Evolutionary conservation across 768 basidiomycete species (phyloP).

Genomic region (Tulasnella sp.): DNA sequence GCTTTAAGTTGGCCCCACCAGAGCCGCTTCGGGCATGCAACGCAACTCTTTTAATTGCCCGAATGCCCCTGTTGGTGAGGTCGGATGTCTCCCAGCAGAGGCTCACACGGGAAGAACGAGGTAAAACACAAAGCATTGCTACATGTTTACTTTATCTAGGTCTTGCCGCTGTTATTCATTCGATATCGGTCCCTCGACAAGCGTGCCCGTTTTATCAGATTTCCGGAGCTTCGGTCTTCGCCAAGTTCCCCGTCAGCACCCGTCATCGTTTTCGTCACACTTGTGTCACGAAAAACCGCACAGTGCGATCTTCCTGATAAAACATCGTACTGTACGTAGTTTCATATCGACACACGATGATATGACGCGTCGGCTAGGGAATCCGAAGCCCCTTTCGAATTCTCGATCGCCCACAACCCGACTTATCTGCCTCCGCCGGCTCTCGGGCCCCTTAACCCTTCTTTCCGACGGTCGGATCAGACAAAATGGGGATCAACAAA

Average conservation of each 20-base stretch:
- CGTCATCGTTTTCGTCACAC: neutral
- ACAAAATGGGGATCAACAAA: neutral
- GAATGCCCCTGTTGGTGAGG: too few species aligned
- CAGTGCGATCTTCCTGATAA: neutral
- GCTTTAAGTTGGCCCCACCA: too few species aligned
- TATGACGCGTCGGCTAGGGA: neutral
- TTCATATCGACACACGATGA: neutral
- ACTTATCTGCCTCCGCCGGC: neutral
- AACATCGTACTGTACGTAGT: neutral
- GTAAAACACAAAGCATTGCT: too few species aligned
- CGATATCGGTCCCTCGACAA: neutral
- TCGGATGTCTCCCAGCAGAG: too few species aligned
- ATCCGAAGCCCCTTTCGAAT: neutral
- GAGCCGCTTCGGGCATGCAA: too few species aligned
- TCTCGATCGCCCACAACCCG: neutral
- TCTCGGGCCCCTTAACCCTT: neutral
- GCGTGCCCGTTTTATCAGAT: neutral
- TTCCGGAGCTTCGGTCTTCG: neutral
- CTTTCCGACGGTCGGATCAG: neutral
- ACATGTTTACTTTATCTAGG: too few species aligned
- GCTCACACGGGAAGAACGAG: too few species aligned
- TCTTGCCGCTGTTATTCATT: too few species aligned
- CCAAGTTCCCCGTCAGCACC: neutral
- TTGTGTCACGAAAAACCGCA: neutral
- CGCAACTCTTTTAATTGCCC: too few species aligned